Percentiles rank a stretch among this genome's conserved stretches.
Conservation (phyloP, 805 yeast genomes). For the Metschnikowia noctiluminum region DNA sequence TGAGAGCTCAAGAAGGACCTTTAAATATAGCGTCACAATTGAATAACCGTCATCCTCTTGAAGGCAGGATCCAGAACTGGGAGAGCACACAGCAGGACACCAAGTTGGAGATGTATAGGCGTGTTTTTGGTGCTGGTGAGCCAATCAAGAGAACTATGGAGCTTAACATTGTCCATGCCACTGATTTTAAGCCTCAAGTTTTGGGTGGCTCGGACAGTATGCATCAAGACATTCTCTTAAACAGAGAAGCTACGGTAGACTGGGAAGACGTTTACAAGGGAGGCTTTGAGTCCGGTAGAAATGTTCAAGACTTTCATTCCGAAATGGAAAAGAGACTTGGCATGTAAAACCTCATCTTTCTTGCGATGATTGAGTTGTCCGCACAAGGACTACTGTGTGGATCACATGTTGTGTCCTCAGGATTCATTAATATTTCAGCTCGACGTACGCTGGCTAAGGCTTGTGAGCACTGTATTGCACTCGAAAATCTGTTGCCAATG, state of each 20-base stretch:
- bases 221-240: constrained; percentile 75
- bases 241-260: constrained; percentile 73
- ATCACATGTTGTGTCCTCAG: no score
- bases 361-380: no score
- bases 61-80: constrained; percentile 74
- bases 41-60: constrained; percentile 84
- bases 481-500: no score
- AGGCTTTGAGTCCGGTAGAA: constrained; percentile 41
- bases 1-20: constrained; percentile 66
- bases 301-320: constrained; percentile 58
- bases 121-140: constrained; percentile 88
- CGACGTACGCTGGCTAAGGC: no score
- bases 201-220: constrained; percentile 58
- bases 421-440: no score
- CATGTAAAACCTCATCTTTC: constrained; percentile 24
- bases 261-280: constrained; percentile 91
- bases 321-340: constrained; percentile 69
- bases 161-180: constrained; percentile 61
- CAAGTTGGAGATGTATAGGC: constrained; percentile 72
- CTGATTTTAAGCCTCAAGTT: constrained; percentile 64
- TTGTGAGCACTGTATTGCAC: no score
- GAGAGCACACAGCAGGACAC: constrained; percentile 68
- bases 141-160: constrained; percentile 94
- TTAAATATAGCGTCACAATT: constrained; percentile 55
- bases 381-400: no score